Percentiles rank a stretch among this genome's conserved stretches.
phyloP scores from a whole-genome alignment of 2,329 filamentous ascomycete genomes.

The Penicillium psychrosexuale region DNA sequence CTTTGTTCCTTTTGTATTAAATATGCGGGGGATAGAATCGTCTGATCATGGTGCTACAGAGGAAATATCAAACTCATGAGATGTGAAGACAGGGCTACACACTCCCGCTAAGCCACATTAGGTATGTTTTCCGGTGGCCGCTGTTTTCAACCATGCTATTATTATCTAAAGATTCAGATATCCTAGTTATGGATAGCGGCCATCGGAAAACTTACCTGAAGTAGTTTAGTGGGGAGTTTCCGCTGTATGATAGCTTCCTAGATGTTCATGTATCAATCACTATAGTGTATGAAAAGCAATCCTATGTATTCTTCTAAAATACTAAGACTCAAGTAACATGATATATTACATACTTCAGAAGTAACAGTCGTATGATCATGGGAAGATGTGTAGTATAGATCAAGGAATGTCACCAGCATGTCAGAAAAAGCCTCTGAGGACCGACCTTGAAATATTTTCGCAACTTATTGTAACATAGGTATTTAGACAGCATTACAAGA shows the following conservation, averaged over 20 bases:
- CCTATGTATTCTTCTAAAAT: background rate
- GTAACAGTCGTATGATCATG: background rate
- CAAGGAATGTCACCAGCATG: background rate
- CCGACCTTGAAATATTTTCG: background rate
- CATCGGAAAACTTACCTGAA: background rate
- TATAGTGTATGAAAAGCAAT: background rate
- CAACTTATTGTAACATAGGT: background rate
- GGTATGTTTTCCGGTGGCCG: background rate
- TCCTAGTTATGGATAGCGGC: background rate
- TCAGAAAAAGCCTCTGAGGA: background rate
- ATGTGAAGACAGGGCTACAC: background rate
- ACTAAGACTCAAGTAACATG: background rate
- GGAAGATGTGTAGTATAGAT: background rate
- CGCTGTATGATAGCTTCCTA: too few relatives aligned
- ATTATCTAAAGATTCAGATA: background rate
- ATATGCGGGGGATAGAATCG: background rate
- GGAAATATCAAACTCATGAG: background rate
- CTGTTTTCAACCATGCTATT: accelerated
- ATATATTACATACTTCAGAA: background rate
- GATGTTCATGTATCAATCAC: background rate
- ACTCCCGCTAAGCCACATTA: background rate
- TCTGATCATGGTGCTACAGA: background rate
- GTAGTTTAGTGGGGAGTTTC: background rate
- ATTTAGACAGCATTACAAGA: background rate
- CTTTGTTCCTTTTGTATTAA: background rate